Conservation (phyloP, 371 early-diverging fungal genomes). For the Mortierella sp. region DNA sequence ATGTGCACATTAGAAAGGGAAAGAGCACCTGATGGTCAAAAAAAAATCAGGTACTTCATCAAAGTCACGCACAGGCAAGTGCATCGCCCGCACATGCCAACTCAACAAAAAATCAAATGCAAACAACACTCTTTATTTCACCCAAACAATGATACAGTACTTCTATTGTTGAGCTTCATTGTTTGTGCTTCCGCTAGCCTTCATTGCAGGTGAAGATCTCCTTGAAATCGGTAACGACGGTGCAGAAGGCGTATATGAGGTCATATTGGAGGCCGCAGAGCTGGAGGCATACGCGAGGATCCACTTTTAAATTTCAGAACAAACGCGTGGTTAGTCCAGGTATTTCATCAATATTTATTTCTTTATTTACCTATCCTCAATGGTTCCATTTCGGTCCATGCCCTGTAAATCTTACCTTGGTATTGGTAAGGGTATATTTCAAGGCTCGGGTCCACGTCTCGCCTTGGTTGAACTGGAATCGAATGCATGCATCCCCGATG, state of each 20-base stretch:
- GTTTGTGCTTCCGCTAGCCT: not conserved
- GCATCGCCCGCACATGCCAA: slow-evolving; percentile 4
- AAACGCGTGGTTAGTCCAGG: not conserved
- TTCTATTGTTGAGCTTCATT: not conserved
- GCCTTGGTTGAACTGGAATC: slow-evolving; percentile 89
- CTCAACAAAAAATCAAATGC: slow-evolving; percentile 3
- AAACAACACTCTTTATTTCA: not conserved
- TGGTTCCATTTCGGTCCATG: not conserved
- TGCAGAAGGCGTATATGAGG: slow-evolving; percentile 47
- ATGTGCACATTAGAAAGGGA: slow-evolving; percentile 1
- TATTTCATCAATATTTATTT: too few species aligned
- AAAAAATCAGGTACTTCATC: not conserved
- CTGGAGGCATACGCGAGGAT: slow-evolving; percentile 54
- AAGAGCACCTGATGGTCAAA: not conserved
- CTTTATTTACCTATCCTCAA: not conserved
- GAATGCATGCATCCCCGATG: slow-evolving; percentile 89
- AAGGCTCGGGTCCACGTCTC: slow-evolving; percentile 94
- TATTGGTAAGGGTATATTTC: slow-evolving; percentile 88
- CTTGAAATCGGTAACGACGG: slow-evolving; percentile 48
- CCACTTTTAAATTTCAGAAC: slow-evolving; percentile 29
- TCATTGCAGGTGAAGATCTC: slow-evolving; percentile 38
- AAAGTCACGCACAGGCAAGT: slow-evolving; percentile 1
- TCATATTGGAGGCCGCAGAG: slow-evolving; percentile 48
- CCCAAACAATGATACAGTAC: too few species aligned
- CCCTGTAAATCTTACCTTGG: slow-evolving; percentile 62